These are phyloP conservation scores for Metschnikowia proteae DNA, from an alignment of 805 yeast genomes.

Conservation along the genomic window DNA sequence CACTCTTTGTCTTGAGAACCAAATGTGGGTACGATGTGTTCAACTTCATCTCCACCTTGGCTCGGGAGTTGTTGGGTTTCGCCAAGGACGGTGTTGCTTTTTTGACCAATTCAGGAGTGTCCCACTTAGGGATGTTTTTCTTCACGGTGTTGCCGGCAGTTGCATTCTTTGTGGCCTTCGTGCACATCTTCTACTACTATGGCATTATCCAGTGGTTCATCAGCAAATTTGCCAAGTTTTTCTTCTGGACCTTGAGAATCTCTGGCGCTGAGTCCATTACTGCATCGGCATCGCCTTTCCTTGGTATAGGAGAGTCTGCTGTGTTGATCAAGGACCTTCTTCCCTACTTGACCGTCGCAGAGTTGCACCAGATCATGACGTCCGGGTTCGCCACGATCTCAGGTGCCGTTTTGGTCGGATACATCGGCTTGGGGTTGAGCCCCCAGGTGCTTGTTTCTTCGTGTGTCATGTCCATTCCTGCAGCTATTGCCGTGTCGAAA, in stretches of 20 bases:
- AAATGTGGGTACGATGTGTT: constrained; percentile 58
- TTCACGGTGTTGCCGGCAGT: constrained; percentile 61
- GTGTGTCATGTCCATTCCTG: constrained; percentile 68
- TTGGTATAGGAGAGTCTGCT: constrained; percentile 65
- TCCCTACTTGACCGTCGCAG: constrained; percentile 57
- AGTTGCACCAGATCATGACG: constrained; percentile 58
- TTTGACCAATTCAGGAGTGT: constrained; percentile 40
- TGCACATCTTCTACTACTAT: constrained; percentile 56
- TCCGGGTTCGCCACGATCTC: constrained; percentile 64
- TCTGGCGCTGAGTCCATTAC: constrained; percentile 65
- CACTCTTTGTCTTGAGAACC: constrained; percentile 59
- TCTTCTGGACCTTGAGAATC: constrained; percentile 56
- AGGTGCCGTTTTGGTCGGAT: constrained; percentile 60
- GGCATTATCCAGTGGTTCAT: constrained; percentile 60
- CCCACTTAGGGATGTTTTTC: constrained; percentile 46
- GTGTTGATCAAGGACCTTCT: constrained; percentile 56
- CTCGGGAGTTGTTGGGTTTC: constrained; percentile 53
- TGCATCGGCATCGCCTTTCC: constrained; percentile 64
- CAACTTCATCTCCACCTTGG: constrained; percentile 55
- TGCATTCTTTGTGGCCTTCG: constrained; percentile 58
- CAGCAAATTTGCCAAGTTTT: constrained; percentile 52
- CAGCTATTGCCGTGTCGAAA: constrained; percentile 57
- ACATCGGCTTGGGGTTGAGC: constrained; percentile 59
- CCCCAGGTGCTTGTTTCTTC: constrained; percentile 62
- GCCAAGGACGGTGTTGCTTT: constrained; percentile 62